Evolutionary conservation across 2,329 filamentous ascomycete species (phyloP), one percentile per base, ranked within the genome.

Genomic region (Stylonectria norvegica): DNA sequence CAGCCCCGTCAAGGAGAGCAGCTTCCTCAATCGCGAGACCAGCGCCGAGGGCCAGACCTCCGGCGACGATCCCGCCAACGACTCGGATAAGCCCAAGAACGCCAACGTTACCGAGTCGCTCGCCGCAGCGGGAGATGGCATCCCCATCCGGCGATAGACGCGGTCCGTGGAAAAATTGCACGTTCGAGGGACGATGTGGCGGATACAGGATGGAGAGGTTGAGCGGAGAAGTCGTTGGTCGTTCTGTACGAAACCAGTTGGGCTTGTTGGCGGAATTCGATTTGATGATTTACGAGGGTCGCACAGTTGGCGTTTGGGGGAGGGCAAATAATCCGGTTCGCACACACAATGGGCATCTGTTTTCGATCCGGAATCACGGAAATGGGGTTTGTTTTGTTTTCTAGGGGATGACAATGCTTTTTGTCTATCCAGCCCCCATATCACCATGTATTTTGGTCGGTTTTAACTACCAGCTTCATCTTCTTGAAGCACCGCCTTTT

Each of bases 1-100:
- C 48, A 93, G 86, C 63, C 90, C 91, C 2, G 80, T 93, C 56
- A 96, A 95, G 71, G 91, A 96, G 72, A 83, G 81, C 65, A 94
- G 86, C 69, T 89, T 88, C 63, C 71, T 95, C 61, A 82, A 95
- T 63, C 79, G 86, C 49, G 86, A 89, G 67, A 89, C 86, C 5
- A 94, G 82, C 60, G 79, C 68, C 38, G 81, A 86, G 42, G 59
- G 58, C 10, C 71, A 81, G 16, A 49, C 53, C 22, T 38, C 33
- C 41, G 49, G 57, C 16, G 53, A 57, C 9, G 51, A 35, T 30
- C 32, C 32, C 10, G 33, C 28, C 20, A 15, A 23, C 20, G 31
- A 46, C 29, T 20, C 34, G 47, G 60, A 69, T 34, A 68, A 69
- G 44, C 58, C 59, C 28, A 68, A 75, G 53, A 66, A 71, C 20